Base-by-base conservation (phyloP, 345 rosid species). In the Ailanthus altissimus region DNA sequence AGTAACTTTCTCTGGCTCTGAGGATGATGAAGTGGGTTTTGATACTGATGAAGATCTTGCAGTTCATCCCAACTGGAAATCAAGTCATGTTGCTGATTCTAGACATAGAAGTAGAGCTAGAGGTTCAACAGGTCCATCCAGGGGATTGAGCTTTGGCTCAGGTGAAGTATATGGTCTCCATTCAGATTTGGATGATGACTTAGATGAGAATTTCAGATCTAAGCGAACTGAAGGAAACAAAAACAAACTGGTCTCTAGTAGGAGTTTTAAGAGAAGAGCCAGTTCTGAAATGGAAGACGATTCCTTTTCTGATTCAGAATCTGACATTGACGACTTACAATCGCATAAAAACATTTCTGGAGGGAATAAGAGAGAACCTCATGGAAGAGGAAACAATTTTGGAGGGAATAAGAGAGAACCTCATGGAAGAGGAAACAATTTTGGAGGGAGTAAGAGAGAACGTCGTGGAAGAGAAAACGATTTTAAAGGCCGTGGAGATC, bases 21-120 rank as follows among this genome's bases (percentile, higher is more conserved):
- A 82, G 50, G 85, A 86, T 67, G 93, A 87, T 13, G 91, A 85
- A 59, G 75, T 82, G 40, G 90, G 83, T 77, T 75, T 83, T 25
- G 82, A 89, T 83, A 88, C 87, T 63, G 93, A 92, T 72, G 89
- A 86, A 58, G 92, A 91, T 71, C 82, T 75, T 57, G 75, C 94
- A 1, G 86, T 74, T 76, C 85, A 78, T 86, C 87, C 90, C 6
- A 86, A 84, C 64, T 88, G 97, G 93, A 92, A 89, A 81, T 87
- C 94, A 46, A 92, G 97, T 85, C 96, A 91, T 46, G 87, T 90
- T 58, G 87, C 91, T 51, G 87, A 84, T 76, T 51, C 82, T 75
- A 83, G 76, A 75, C 84, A 65, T 54, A 81, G 83, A 56, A 59
- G 40, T 70, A 50, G 77, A 75, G 80, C 80, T 42, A 77, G 83